phyloP scores from a whole-genome alignment of 305 asterid genomes.

The Fraxinus xanthoxyloides region DNA sequence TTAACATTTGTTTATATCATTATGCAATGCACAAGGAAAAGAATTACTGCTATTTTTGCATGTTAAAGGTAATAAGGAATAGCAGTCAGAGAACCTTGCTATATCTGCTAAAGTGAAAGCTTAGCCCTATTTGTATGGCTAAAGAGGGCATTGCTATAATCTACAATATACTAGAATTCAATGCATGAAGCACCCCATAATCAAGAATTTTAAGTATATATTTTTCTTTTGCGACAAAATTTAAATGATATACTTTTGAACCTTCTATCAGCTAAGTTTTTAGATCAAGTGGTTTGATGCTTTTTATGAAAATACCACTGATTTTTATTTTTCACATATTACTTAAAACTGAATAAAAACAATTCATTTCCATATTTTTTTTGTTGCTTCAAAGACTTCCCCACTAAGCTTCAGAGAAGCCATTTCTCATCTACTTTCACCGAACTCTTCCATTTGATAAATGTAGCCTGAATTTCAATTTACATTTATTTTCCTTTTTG shows the following conservation, averaged over 20 bases:
- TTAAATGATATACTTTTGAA: not conserved
- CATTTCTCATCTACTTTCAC: not conserved
- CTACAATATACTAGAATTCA: not conserved
- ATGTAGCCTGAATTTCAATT: not conserved
- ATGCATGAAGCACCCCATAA: not conserved
- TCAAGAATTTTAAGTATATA: not conserved
- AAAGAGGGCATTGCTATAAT: not conserved
- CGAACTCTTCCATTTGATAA: not conserved
- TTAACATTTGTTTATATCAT: not conserved
- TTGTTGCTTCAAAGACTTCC: not conserved
- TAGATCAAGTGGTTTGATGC: not conserved
- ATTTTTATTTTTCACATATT: not conserved
- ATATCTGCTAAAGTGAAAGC: not conserved
- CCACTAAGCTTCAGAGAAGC: not conserved
- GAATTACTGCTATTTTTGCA: not conserved
- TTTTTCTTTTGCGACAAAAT: not conserved
- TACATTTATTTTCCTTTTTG: not conserved
- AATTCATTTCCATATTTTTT: not conserved
- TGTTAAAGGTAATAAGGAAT: not conserved
- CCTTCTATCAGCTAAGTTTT: not conserved
- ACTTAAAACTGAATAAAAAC: not conserved
- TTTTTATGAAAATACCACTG: not conserved
- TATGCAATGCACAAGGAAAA: not conserved
- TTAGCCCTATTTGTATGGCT: not conserved
- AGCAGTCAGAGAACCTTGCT: not conserved